These are phyloP conservation scores for Thecamonas trahens DNA, from an alignment of 78 protist species.

Conservation along the genomic window DNA sequence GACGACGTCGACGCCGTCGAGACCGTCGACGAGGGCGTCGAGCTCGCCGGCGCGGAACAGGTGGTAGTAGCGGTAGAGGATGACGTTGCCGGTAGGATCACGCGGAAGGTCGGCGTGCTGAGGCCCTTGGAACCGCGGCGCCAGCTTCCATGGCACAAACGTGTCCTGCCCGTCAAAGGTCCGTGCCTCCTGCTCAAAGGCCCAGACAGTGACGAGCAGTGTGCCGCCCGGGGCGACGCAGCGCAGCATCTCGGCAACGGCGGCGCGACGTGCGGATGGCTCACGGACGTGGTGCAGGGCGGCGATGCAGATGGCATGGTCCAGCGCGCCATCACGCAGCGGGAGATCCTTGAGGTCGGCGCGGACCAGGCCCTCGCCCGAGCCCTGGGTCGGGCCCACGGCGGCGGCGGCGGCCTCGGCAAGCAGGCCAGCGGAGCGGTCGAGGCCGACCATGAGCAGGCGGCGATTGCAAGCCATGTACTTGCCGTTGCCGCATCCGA, in stretches of 20 bases:
- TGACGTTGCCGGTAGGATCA: not conserved
- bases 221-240: conserved; percentile 25
- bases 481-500: conserved; percentile 74
- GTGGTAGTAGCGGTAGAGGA: conserved; percentile 43
- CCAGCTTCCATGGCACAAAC: conserved; percentile 24
- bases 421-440: not conserved
- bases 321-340: not conserved
- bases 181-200: conserved; percentile 10
- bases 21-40: conserved; percentile 13
- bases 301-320: conserved; percentile 50
- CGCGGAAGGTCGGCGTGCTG: not conserved
- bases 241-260: conserved; percentile 32
- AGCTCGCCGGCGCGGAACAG: conserved; percentile 46
- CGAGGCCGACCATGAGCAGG: not conserved
- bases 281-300: conserved; percentile 55
- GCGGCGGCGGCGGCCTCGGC: too few relatives aligned
- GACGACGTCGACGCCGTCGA: not conserved
- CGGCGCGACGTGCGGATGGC: conserved; percentile 13
- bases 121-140: not conserved
- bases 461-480: not conserved
- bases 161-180: conserved; percentile 1
- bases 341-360: conserved; percentile 24
- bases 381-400: not conserved
- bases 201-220: conserved; percentile 43
- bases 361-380: not conserved